Base-by-base conservation (phyloP, 2,329 filamentous ascomycete species). In the Cercospora beticola region DNA sequence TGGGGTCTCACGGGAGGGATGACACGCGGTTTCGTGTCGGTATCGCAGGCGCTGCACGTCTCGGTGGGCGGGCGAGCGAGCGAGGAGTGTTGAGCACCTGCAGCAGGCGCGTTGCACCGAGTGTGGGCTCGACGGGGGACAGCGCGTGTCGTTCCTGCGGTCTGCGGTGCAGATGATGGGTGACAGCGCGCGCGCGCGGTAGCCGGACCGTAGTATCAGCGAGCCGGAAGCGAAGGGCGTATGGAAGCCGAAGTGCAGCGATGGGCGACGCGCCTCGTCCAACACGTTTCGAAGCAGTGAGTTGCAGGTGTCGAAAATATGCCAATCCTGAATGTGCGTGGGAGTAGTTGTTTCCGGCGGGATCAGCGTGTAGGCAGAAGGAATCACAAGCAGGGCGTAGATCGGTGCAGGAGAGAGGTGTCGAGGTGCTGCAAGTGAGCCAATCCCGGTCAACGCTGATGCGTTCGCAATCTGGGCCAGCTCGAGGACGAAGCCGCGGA, bases 401-500 rank as follows among this genome's bases (percentile, higher is more conserved):
- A 58, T 58, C 23, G 54, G 54, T 58, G 54, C 54, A 58, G 54
- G 54, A 18, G 23, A n/a, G 26, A 31, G 36, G 36, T 31, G 26
- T 30, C 30, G 54, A 28, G 12, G 30, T 58, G 54, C 54, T 58
- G 21, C 49, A 58, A 58, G 54, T 58, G 54, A 58, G 54, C 54
- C 54, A 58, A 58, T 58, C 54, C 54, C 54, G 54, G 54, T 58
- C 54, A 26, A 58, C 46, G 46, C 46, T 52, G 46, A 52, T 52
- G 46, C 46, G 46, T 52, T 52, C 46, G 46, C 46, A 52, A 52
- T 52, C 46, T 52, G 46, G 46, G 46, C 46, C 46, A 52, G 46
- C 46, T 52, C 46, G 18, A 52, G 46, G 46, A 52, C 46, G 54
- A 54, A 21, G 49, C 49, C 18, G 49, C 49, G 49, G 49, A 54